Conservation (phyloP, 2,329 filamentous ascomycete genomes). For the Alternaria dauci region DNA sequence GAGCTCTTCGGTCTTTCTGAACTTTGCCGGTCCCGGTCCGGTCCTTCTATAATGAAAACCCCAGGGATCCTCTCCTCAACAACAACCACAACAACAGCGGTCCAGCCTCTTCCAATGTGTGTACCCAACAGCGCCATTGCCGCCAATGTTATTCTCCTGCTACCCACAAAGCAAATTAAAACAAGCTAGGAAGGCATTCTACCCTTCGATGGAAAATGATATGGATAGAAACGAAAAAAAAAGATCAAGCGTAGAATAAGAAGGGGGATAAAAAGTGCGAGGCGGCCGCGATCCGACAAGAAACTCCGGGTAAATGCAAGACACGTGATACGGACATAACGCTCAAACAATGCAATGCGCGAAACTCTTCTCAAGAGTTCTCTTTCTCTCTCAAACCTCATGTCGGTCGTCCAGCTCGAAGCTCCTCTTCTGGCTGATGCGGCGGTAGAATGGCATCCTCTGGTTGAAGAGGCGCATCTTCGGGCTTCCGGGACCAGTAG, state of each 20-base stretch:
- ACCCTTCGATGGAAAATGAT: conserved; percentile 13
- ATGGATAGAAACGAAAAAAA: conserved; percentile 19
- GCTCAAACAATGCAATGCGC: conserved; percentile 32
- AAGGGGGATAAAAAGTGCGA: conserved; percentile 21
- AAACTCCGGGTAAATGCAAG: conserved; percentile 38
- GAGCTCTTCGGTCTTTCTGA: neutral
- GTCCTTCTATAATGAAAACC: conserved; percentile 6
- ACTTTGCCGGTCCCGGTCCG: conserved; percentile 3
- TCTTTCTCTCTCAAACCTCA: conserved; percentile 33
- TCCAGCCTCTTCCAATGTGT: conserved; percentile 10
- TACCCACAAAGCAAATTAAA: conserved; percentile 21
- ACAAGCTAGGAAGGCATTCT: conserved; percentile 10
- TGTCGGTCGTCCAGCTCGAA: conserved; percentile 48
- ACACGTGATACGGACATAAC: conserved; percentile 25
- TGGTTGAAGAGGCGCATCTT: conserved; percentile 28
- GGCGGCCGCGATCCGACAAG: conserved; percentile 24
- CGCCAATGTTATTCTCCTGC: neutral
- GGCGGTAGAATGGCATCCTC: conserved; percentile 48
- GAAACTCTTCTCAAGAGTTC: neutral
- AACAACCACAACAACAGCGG: neutral
- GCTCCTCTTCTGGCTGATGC: conserved; percentile 46
- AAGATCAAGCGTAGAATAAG: conserved; percentile 4
- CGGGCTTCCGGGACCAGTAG: conserved; percentile 24
- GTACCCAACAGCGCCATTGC: conserved; percentile 8
- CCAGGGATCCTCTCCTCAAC: neutral